Base-by-base conservation (phyloP, 2,329 filamentous ascomycete species). In the Drechmeria coniospora region DNA sequence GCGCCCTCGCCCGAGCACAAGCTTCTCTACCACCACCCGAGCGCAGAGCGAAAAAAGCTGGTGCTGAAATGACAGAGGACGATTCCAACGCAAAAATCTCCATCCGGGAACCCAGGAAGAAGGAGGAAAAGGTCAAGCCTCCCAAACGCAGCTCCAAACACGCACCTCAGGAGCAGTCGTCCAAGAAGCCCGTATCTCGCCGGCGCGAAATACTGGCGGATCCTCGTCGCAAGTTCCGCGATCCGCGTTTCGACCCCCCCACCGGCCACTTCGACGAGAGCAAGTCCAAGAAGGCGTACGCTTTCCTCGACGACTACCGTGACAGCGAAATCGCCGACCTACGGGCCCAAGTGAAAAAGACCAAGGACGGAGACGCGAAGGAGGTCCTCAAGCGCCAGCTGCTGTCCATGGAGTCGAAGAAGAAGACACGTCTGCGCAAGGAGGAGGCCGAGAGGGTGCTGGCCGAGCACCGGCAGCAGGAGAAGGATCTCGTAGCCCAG, bases 1-100 rank as follows among this genome's bases (percentile, higher is more conserved):
- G 84, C 36, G 80, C 81, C n/a, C 63, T 94, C 22, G 82, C 81
- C 37, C 81, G 82, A 60, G 86, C 84, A 2, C 82, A 92, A 57
- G 75, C 75, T 21, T 68, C 73, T 0, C 54, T 92, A 18, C 59
- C 47, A 19, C 39, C 45, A 26, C 25, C 45, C 15, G 33, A 40
- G 34, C 21, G 34, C 32, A 29, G 33, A 47, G 36, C 58, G 57
- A 49, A 54, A 51, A 29, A 63, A n/a, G n/a, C n/a, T n/a, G n/a
- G n/a, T n/a, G n/a, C n/a, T n/a, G n/a, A n/a, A n/a, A n/a, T n/a
- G n/a, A n/a, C n/a, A n/a, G n/a, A n/a, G n/a, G n/a, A n/a, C n/a
- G n/a, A n/a, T n/a, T n/a, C n/a, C n/a, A n/a, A n/a, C n/a, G n/a
- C n/a, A n/a, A n/a, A n/a, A n/a, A n/a, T n/a, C 15, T 8, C 25